These are phyloP conservation scores for Achaetomium macrosporum DNA, from an alignment of 2,329 filamentous ascomycete species.

Conservation along the genomic window DNA sequence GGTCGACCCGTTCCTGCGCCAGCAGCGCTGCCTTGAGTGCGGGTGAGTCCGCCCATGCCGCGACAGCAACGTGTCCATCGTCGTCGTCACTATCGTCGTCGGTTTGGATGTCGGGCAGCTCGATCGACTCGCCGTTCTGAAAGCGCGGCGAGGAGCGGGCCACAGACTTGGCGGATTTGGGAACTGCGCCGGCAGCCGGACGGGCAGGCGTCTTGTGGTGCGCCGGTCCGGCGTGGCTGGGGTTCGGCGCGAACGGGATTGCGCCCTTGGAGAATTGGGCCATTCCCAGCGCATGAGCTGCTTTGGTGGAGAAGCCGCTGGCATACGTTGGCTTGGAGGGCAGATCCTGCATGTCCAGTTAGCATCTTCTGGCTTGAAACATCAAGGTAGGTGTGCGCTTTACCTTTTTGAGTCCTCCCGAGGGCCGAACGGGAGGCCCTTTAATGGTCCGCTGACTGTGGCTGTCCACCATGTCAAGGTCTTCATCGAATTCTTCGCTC, in stretches of 20 bases:
- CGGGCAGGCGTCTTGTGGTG: conserved; percentile 64
- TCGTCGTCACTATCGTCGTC: conserved; percentile 62
- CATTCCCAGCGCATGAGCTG: conserved; percentile 70
- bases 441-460: conserved; percentile 53
- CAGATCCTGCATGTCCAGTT: conserved; percentile 46
- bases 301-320: conserved; percentile 57
- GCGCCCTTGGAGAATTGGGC: conserved; percentile 82
- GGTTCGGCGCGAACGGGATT: conserved; percentile 77
- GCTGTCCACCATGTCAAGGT: conserved; percentile 49
- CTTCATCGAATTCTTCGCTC: conserved; percentile 64
- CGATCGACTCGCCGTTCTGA: conserved; percentile 82
- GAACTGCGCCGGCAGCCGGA: conserved; percentile 38
- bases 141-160: conserved; percentile 74
- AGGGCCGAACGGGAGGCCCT: conserved; percentile 79
- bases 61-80: conserved; percentile 48
- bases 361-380: conserved; percentile 23
- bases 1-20: conserved; percentile 79
- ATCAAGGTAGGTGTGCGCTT: conserved; percentile 20
- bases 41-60: conserved; percentile 76
- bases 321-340: conserved; percentile 55
- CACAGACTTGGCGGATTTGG: conserved; percentile 50
- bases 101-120: conserved; percentile 90
- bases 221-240: conserved; percentile 45
- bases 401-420: conserved; percentile 64
- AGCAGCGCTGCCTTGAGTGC: conserved; percentile 70